Evolutionary conservation across 2,329 filamentous ascomycete genomes (phyloP), one percentile per base, ranked within the genome.

Genomic region (Drechslerella stenobrocha): DNA sequence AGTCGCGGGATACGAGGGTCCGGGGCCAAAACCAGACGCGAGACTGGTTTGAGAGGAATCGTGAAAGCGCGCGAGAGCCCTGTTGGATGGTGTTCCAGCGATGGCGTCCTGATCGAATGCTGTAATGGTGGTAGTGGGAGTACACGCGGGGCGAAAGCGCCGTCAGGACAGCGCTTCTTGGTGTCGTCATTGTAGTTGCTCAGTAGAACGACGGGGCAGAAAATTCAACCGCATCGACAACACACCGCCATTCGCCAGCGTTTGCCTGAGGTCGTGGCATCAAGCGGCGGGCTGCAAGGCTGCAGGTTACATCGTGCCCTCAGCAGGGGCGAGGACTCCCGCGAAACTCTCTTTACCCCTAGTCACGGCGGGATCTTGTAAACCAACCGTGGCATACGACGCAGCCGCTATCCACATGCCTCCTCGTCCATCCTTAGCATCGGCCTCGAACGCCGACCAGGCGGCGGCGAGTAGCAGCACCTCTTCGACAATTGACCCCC

Each of bases 101-200:
- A 20, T 13, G 40, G 23, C 26, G 32, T 56, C 45, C 37, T 15
- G 52, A 46, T 1, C 48, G 20, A 35, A 52, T 51, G 45, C 32
- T 32, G 42, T 45, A 47, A 3, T 18, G 23, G 52, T 58, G 26
- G 30, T 23, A 26, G 44, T 20, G 40, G 56, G 15, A 45, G 30
- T 32, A 40, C 15, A 48, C 34, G 34, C 32, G 26, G 20, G 48
- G 59, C 23, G 45, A 15, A 20, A n/a, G 9, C 18, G 53, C 24
- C n/a, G 48, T n/a, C 18, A 32, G 3, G 7, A 26, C 9, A 30
- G 15, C 34, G 34, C 34, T 15, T 22, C 11, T 45, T 13, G 22
- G 32, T 61, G 60, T 65, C 47, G 60, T 65, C 60, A 52, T 53
- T 48, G 40, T 30, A 18, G 22, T 52, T 48, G 58, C 47, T 24